These are phyloP conservation scores for Termitomyces sp. DNA, from an alignment of 768 basidiomycete species.

Conservation along the genomic window DNA sequence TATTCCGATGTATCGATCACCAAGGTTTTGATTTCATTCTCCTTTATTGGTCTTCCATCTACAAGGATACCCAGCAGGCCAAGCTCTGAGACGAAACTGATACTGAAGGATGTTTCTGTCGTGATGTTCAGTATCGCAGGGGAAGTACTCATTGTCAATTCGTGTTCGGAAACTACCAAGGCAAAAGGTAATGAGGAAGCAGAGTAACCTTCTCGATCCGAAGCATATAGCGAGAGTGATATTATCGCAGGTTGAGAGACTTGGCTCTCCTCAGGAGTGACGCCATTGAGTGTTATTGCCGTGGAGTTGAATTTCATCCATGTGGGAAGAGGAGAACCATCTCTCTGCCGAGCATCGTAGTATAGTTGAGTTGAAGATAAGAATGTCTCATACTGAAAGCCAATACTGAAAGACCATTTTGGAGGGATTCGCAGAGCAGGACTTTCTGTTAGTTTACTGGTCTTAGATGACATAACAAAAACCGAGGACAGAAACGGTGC, in stretches of 20 bases:
- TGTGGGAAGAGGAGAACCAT: slow-evolving; percentile 66
- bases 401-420: slow-evolving; percentile 88
- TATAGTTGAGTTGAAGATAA: slow-evolving; percentile 39
- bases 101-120: slow-evolving; percentile 42
- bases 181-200: slow-evolving; percentile 56
- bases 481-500: slow-evolving; percentile 75
- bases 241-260: slow-evolving; percentile 36
- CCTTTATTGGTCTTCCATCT: slow-evolving; percentile 54
- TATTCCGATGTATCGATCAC: slow-evolving; percentile 54
- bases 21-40: slow-evolving; percentile 51
- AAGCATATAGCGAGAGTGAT: slow-evolving; percentile 57
- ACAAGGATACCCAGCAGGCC: slow-evolving; percentile 64
- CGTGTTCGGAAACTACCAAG: slow-evolving; percentile 63
- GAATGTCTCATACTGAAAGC: slow-evolving; percentile 67
- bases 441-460: slow-evolving; percentile 44
- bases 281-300: slow-evolving; percentile 73
- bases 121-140: slow-evolving; percentile 72
- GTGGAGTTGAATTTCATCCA: slow-evolving; percentile 73
- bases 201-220: slow-evolving; percentile 70
- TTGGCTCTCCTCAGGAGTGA: slow-evolving; percentile 49
- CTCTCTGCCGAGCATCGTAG: slow-evolving; percentile 59
- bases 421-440: slow-evolving; percentile 72
- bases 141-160: slow-evolving; percentile 47
- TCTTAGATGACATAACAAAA: slow-evolving; percentile 55
- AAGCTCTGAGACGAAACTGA: slow-evolving; percentile 45